phyloP scores from a whole-genome alignment of 1,284 basidiomycete species.

The Retiboletus flavoniger region DNA sequence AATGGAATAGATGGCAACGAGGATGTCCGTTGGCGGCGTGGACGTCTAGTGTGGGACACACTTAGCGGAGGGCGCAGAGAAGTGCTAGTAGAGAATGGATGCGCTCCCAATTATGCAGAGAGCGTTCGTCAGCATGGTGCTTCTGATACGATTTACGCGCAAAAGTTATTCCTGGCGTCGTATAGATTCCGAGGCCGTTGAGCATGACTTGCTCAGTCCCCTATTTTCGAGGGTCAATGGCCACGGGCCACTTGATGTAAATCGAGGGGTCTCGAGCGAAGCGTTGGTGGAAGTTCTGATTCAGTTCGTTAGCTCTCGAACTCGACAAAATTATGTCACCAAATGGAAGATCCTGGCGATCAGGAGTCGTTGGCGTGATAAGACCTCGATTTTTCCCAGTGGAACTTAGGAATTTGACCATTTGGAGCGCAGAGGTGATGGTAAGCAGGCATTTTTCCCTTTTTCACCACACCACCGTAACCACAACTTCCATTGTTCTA shows the following conservation, averaged over 20 bases:
- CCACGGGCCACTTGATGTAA: slow-evolving; percentile 17
- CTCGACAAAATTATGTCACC: slow-evolving; percentile 19
- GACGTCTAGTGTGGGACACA: slow-evolving; percentile 9
- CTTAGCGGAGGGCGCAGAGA: slow-evolving; percentile 28
- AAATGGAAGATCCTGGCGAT: slow-evolving; percentile 36
- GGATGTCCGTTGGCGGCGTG: slow-evolving; percentile 10
- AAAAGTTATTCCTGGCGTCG: slow-evolving; percentile 3
- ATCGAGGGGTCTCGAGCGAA: slow-evolving; percentile 20
- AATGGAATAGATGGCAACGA: slow-evolving; percentile 3
- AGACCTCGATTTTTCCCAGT: slow-evolving; percentile 22
- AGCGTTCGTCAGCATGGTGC: slow-evolving; percentile 16
- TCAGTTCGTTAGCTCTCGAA: slow-evolving; percentile 18
- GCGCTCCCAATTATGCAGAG: slow-evolving; percentile 19
- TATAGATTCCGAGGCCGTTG: slow-evolving; percentile 17
- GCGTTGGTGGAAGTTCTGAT: slow-evolving; percentile 6
- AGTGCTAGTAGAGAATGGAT: slow-evolving; percentile 33
- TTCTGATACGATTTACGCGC: slow-evolving; percentile 27
- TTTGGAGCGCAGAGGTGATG: slow-evolving; percentile 21
- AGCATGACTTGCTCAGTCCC: slow-evolving; percentile 9
- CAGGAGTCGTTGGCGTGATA: slow-evolving; percentile 26
- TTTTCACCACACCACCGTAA: slow-evolving; percentile 25
- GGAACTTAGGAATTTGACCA: slow-evolving; percentile 28
- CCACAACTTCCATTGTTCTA: slow-evolving; percentile 32
- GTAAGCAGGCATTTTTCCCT: slow-evolving; percentile 19
- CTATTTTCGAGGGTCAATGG: slow-evolving; percentile 24